A percentile compares a stretch with the other conserved stretches of the same genome.
Evolutionary conservation across 169 alveolate species (phyloP).

Genomic region (Cryptosporidium xiaoi): DNA sequence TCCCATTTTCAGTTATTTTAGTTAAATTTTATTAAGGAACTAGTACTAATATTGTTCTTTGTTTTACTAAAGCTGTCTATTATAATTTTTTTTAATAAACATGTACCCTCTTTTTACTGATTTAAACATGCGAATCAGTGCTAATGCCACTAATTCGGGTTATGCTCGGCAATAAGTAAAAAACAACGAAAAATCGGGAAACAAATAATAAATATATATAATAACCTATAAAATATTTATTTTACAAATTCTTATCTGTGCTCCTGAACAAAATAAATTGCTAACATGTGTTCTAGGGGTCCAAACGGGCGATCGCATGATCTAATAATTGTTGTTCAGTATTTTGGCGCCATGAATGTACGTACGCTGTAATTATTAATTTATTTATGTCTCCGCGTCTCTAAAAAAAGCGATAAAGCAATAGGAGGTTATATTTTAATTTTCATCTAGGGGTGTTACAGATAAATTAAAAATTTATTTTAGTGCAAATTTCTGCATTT

Average conservation of each 20-base stretch:
- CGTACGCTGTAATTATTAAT: constrained; percentile 27
- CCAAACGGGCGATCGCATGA: not conserved
- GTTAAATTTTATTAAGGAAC: not conserved
- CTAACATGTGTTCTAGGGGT: constrained; percentile 1
- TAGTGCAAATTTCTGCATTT: constrained; percentile 20
- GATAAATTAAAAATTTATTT: not conserved
- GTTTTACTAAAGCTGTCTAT: too few relatives aligned
- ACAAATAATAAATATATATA: not conserved
- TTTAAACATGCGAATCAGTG: constrained; percentile 26
- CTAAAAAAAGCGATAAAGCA: not conserved
- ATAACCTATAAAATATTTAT: not conserved
- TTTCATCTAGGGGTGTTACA: too few relatives aligned
- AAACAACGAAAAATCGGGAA: constrained; percentile 5
- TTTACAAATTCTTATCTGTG: not conserved
- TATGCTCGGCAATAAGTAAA: constrained; percentile 35
- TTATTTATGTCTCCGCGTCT: constrained; percentile 67
- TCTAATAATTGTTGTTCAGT: constrained; percentile 45
- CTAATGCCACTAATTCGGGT: constrained; percentile 46
- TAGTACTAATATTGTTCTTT: too few relatives aligned
- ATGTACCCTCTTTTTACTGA: too few relatives aligned
- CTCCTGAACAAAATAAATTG: not conserved
- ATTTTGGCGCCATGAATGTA: constrained; percentile 38
- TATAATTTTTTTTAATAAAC: too few relatives aligned
- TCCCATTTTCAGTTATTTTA: constrained; percentile 43
- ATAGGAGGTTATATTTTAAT: constrained; percentile 1